phyloP scores from a whole-genome alignment of 768 basidiomycete species.

The Hydnomerulius pinastri region DNA sequence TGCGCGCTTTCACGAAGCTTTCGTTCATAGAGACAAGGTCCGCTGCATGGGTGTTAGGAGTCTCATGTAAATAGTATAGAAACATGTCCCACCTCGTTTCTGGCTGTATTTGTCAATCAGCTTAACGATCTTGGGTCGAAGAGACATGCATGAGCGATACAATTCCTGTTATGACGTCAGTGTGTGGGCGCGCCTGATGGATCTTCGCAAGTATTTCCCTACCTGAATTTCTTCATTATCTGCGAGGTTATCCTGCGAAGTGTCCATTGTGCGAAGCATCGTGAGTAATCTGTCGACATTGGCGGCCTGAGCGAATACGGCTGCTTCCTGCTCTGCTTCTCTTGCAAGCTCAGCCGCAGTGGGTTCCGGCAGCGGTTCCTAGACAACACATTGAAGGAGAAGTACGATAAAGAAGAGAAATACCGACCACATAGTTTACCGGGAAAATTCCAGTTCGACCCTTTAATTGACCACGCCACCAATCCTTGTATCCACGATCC shows the following conservation, averaged over 20 bases:
- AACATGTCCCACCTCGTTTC: constrained; percentile 60
- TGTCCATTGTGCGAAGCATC: constrained; percentile 74
- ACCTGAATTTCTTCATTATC: constrained; percentile 92
- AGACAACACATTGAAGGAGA: not conserved
- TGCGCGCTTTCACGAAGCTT: constrained; percentile 84
- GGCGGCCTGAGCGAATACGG: constrained; percentile 83
- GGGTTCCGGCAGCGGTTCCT: constrained; percentile 88
- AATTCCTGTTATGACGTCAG: constrained; percentile 59
- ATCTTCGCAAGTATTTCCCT: constrained; percentile 12
- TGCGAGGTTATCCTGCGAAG: constrained; percentile 78
- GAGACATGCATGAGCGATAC: constrained; percentile 85
- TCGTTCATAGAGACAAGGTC: constrained; percentile 95
- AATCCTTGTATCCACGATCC: constrained; percentile 91
- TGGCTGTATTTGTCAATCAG: constrained; percentile 97
- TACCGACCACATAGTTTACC: constrained; percentile 89
- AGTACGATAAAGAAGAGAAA: not conserved
- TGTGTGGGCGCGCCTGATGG: constrained; percentile 1
- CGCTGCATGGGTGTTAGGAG: constrained; percentile 46
- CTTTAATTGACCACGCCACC: constrained; percentile 94
- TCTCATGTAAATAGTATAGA: not conserved
- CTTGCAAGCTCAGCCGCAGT: constrained; percentile 71
- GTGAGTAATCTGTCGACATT: constrained; percentile 80
- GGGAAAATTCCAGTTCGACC: constrained; percentile 95
- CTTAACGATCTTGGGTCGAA: constrained; percentile 94
- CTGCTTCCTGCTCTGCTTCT: constrained; percentile 86